Percentiles rank a stretch among this genome's conserved stretches.
Conservation (phyloP, 1,284 basidiomycete species). For the Cryptococcus wingfieldii region DNA sequence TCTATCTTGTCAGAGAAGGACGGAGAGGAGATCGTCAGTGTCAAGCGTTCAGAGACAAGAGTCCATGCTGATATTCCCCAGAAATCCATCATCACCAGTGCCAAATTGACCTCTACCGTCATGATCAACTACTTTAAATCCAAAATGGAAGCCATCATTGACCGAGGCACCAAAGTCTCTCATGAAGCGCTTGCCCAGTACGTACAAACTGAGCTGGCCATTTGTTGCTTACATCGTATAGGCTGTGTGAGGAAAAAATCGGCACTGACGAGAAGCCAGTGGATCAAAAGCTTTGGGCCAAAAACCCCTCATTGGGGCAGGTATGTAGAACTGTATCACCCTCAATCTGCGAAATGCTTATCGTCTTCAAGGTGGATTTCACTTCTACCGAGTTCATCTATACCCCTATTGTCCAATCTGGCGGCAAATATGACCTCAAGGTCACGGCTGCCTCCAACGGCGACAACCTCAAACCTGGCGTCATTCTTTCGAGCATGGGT, state of each 20-base stretch:
- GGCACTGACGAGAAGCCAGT: slow-evolving; percentile 81
- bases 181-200: slow-evolving; percentile 72
- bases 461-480: slow-evolving; percentile 83
- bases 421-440: slow-evolving; percentile 84
- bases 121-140: slow-evolving; percentile 80
- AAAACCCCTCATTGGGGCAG: slow-evolving; percentile 64
- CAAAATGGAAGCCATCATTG: slow-evolving; percentile 85
- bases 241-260: slow-evolving; percentile 64
- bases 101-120: slow-evolving; percentile 77
- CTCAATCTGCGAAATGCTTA: not conserved
- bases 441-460: slow-evolving; percentile 79
- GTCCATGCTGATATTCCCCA: slow-evolving; percentile 39
- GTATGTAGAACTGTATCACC: slow-evolving; percentile 50
- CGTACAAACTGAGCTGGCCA: not conserved
- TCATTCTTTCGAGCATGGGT: slow-evolving; percentile 82
- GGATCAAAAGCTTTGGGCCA: slow-evolving; percentile 85
- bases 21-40: slow-evolving; percentile 76
- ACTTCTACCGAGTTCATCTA: slow-evolving; percentile 86
- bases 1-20: slow-evolving; percentile 82
- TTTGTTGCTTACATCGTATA: slow-evolving; percentile 1
- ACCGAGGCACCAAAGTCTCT: slow-evolving; percentile 82
- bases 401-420: slow-evolving; percentile 91
- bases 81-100: slow-evolving; percentile 72
- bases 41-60: slow-evolving; percentile 3
- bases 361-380: slow-evolving; percentile 68